Conservation (phyloP, 176 grass and related monocot species). For the Zizania latifolia region DNA sequence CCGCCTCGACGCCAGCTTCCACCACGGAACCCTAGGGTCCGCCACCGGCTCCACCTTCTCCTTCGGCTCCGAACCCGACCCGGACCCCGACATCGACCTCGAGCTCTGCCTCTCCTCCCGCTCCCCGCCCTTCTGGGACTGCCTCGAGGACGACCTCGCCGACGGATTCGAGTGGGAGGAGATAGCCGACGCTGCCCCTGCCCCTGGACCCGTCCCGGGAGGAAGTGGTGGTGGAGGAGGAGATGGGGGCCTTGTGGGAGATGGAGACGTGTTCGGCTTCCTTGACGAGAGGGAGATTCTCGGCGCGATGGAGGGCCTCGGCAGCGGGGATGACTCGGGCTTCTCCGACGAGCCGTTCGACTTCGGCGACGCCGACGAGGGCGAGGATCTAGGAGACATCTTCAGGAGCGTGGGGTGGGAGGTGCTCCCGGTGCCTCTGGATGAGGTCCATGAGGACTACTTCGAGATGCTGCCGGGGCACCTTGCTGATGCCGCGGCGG, state of each 20-base stretch:
- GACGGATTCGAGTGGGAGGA: constrained; percentile 65
- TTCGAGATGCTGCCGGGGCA: constrained; percentile 61
- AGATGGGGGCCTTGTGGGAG: not conserved
- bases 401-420: constrained; percentile 47
- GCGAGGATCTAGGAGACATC: constrained; percentile 33
- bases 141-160: constrained; percentile 40
- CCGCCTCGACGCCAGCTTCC: constrained; percentile 4
- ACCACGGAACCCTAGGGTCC: constrained; percentile 25
- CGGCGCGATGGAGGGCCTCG: constrained; percentile 45
- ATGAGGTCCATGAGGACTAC: constrained; percentile 26
- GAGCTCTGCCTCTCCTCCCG: constrained; percentile 16
- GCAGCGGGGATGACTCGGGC: constrained; percentile 40
- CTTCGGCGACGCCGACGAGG: constrained; percentile 38
- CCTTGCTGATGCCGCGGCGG: constrained; percentile 18
- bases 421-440: constrained; percentile 42
- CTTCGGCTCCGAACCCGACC: constrained; percentile 31
- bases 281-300: constrained; percentile 54
- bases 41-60: constrained; percentile 29
- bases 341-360: constrained; percentile 49
- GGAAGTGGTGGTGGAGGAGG: not conserved
- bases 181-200: constrained; percentile 19
- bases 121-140: constrained; percentile 48
- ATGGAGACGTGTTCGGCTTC: constrained; percentile 29
- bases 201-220: not conserved
- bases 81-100: constrained; percentile 12